phyloP scores from a whole-genome alignment of 306 rosid genomes.

The Pachyrhizus erosus region DNA sequence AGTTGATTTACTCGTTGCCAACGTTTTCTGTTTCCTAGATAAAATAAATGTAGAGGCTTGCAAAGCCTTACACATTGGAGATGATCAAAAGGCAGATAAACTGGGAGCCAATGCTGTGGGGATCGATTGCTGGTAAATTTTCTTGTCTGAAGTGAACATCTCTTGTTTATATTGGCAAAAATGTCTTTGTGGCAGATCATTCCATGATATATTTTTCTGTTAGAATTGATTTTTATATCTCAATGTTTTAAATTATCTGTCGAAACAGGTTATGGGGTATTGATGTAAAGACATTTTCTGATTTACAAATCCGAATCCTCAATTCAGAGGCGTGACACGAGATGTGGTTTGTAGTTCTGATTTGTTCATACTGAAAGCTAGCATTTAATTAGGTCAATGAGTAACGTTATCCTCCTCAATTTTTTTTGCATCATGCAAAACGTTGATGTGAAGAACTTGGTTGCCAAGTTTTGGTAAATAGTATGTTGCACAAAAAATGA shows the following conservation, averaged over 20 bases:
- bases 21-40: conserved; percentile 52
- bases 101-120: conserved; percentile 80
- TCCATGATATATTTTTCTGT: conserved; percentile 17
- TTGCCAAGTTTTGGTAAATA: conserved; percentile 29
- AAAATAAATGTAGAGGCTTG: conserved; percentile 68
- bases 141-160: conserved; percentile 28
- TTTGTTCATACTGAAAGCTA: conserved; percentile 4
- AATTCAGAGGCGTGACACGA: conserved; percentile 24
- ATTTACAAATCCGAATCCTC: conserved; percentile 63
- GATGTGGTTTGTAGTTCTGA: neutral
- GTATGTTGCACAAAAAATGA: neutral
- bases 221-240: neutral
- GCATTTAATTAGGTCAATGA: conserved; percentile 21
- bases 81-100: conserved; percentile 82
- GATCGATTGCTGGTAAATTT: conserved; percentile 81
- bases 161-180: neutral
- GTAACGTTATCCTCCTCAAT: neutral
- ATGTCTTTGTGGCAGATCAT: conserved; percentile 7
- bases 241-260: conserved; percentile 32
- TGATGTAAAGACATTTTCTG: conserved; percentile 78
- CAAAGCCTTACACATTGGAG: conserved; percentile 88
- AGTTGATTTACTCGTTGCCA: neutral
- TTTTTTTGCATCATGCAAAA: neutral
- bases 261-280: conserved; percentile 86
- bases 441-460: neutral